Conservation (phyloP, 1,284 basidiomycete species). For the Rhodofomes roseus region DNA sequence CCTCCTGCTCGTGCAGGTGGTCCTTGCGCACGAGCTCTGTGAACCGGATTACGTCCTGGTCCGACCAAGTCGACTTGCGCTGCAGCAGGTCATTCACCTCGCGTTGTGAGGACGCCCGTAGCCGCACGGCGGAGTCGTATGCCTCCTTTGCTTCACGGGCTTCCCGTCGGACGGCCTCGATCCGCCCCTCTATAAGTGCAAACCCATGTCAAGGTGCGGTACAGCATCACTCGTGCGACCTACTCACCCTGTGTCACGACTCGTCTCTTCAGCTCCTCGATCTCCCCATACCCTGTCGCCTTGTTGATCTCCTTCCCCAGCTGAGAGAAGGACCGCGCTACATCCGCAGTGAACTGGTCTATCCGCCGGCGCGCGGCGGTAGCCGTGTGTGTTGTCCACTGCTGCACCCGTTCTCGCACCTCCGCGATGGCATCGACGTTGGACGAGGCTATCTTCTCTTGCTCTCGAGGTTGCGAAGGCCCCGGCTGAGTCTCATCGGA, state of each 20-base stretch:
- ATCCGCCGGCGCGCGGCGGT: constrained; percentile 42
- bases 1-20: constrained; percentile 78
- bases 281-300: constrained; percentile 87
- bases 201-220: constrained; percentile 3
- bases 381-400: constrained; percentile 1
- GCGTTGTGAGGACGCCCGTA: constrained; percentile 78
- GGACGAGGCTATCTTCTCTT: neutral
- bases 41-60: constrained; percentile 78
- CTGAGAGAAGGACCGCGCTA: constrained; percentile 61
- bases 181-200: constrained; percentile 51
- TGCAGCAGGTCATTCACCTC: constrained; percentile 90
- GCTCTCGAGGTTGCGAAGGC: neutral
- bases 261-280: constrained; percentile 74
- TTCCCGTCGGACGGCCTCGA: constrained; percentile 53
- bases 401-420: constrained; percentile 3
- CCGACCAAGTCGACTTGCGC: constrained; percentile 86
- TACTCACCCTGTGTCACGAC: constrained; percentile 80
- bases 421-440: constrained; percentile 1
- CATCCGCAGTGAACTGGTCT: constrained; percentile 52
- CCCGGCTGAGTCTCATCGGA: neutral
- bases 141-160: constrained; percentile 68
- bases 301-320: constrained; percentile 79
- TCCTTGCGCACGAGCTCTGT: constrained; percentile 85
- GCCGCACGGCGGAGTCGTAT: constrained; percentile 71
- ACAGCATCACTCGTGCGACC: constrained; percentile 2